phyloP scores from a whole-genome alignment of 2,329 filamentous ascomycete species.

The Alternaria dauci region DNA sequence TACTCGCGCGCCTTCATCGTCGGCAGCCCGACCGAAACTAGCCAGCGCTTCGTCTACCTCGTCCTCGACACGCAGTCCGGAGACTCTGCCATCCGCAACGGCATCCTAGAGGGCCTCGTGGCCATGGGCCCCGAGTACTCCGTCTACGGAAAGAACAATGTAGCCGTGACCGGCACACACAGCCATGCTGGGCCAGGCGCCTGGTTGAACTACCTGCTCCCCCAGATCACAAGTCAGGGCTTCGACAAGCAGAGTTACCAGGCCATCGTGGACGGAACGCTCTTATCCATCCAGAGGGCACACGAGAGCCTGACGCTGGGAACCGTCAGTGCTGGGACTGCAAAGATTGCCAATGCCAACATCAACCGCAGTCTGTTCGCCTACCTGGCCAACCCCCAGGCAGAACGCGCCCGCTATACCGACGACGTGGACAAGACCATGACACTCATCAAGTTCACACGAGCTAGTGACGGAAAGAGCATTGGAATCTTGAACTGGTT shows the following conservation, averaged over 20 bases:
- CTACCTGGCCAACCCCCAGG: constrained; percentile 83
- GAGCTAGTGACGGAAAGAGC: constrained; percentile 76
- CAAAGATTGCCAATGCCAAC: constrained; percentile 77
- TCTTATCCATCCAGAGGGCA: constrained; percentile 82
- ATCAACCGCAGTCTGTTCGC: constrained; percentile 89
- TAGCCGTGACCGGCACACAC: constrained; percentile 92
- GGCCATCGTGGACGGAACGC: constrained; percentile 85
- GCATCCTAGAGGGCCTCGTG: constrained; percentile 79
- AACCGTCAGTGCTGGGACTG: constrained; percentile 73
- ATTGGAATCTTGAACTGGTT: constrained; percentile 90
- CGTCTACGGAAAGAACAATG: constrained; percentile 78
- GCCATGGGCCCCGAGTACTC: constrained; percentile 75
- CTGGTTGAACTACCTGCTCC: constrained; percentile 93
- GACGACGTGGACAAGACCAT: constrained; percentile 76
- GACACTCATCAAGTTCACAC: constrained; percentile 80
- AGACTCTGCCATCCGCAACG: constrained; percentile 86
- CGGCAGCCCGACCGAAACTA: constrained; percentile 69
- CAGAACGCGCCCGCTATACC: constrained; percentile 75
- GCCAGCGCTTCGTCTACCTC: constrained; percentile 83
- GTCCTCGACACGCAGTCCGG: constrained; percentile 88
- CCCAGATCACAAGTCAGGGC: constrained; percentile 86
- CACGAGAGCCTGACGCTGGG: constrained; percentile 77
- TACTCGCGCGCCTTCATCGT: constrained; percentile 92
- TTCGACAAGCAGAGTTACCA: constrained; percentile 88
- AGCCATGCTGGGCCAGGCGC: constrained; percentile 90